A percentile compares a stretch with the other conserved stretches of the same genome.
Evolutionary conservation across 805 yeast species (phyloP).

Genomic region (Zygosaccharomyces lentus): DNA sequence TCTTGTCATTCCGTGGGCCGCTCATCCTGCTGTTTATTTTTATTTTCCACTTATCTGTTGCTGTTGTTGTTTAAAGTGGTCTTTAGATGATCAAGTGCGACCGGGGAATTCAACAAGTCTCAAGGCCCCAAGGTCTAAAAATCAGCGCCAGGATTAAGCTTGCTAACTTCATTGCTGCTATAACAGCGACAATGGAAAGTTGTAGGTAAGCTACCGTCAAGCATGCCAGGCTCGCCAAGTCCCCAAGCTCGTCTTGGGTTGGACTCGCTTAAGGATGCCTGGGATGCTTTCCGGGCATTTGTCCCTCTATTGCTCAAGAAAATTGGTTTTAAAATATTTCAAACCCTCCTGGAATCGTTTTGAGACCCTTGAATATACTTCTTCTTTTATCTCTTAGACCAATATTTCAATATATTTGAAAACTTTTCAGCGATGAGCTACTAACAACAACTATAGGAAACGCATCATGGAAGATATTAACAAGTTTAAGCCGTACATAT

Average conservation of each 20-base stretch:
- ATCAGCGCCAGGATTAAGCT: not conserved
- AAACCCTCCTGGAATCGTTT: not conserved
- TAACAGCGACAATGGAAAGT: not conserved
- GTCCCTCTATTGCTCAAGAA: too few species aligned
- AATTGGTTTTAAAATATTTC: too few species aligned
- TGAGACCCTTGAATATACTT: not conserved
- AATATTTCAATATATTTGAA: not conserved
- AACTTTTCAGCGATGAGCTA: constrained; percentile 6
- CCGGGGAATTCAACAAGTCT: not conserved
- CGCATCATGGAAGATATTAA: constrained; percentile 24
- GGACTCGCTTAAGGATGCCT: not conserved
- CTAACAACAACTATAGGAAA: not conserved
- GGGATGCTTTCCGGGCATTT: not conserved
- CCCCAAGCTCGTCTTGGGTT: not conserved
- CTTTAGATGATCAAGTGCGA: constrained; percentile 1
- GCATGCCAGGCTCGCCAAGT: not conserved
- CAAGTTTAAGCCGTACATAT: constrained; percentile 28
- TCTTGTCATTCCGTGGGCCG: constrained; percentile 7
- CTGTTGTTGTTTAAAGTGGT: not conserved
- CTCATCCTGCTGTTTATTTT: constrained; percentile 1
- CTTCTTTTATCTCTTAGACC: not conserved
- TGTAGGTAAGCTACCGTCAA: not conserved
- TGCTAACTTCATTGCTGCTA: not conserved
- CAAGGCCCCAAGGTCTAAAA: not conserved
- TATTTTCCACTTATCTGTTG: not conserved